Percentiles rank a stretch among this genome's conserved stretches.
These are phyloP conservation scores for Eutrema yunnanense DNA, from an alignment of 345 rosid species.

Conservation along the genomic window DNA sequence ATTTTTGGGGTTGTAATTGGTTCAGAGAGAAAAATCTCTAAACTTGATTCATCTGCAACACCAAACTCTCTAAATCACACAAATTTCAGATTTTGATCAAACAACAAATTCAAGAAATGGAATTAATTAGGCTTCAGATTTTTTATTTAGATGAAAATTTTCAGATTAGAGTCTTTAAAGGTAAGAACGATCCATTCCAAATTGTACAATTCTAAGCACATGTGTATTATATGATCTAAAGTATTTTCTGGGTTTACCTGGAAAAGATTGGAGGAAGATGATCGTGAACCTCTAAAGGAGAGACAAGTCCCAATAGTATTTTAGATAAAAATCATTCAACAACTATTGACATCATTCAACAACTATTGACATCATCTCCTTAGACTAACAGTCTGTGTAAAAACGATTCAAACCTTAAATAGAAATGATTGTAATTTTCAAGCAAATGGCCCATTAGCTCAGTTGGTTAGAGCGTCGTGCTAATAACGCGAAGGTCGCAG, in stretches of 20 bases:
- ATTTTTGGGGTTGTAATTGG: neutral
- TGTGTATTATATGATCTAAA: neutral
- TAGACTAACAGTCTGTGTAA: too few species aligned
- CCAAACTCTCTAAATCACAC: neutral
- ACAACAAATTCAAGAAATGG: neutral
- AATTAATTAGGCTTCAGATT: neutral
- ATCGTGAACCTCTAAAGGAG: neutral
- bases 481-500: constrained; percentile 89
- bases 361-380: neutral
- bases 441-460: constrained; percentile 25
- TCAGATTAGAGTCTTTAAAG: neutral
- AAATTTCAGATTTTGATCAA: neutral
- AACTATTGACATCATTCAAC: too few species aligned
- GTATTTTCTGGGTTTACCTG: constrained; percentile 11
- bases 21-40: neutral
- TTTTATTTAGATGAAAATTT: neutral
- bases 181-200: neutral
- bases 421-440: too few species aligned
- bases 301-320: too few species aligned
- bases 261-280: neutral
- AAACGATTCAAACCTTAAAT: too few species aligned
- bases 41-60: neutral
- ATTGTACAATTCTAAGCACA: neutral
- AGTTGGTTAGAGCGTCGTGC: constrained; percentile 91
- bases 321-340: too few species aligned